Conservation (phyloP, 176 grass and related monocot genomes). For the Avena insularis region DNA sequence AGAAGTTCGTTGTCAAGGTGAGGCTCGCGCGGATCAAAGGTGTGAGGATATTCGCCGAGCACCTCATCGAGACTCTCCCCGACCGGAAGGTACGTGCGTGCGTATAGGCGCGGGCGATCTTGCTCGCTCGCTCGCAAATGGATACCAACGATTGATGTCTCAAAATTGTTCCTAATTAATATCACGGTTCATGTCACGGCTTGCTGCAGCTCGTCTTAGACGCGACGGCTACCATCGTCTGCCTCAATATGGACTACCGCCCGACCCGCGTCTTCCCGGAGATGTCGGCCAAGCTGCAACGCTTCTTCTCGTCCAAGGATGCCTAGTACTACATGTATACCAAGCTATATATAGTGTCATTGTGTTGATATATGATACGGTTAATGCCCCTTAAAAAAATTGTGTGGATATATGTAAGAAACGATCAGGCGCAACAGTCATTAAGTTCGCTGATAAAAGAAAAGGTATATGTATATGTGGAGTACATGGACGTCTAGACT, state of each 20-base stretch:
- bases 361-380: too few relatives aligned
- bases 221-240: neutral
- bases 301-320: neutral
- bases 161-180: neutral
- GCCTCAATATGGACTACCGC: neutral
- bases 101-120: too few relatives aligned
- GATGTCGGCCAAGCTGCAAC: neutral
- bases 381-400: too few relatives aligned
- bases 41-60: constrained; percentile 45
- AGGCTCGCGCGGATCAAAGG: constrained; percentile 50
- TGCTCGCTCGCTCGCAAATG: neutral
- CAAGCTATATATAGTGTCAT: too few relatives aligned
- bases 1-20: constrained; percentile 57
- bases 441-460: too few relatives aligned
- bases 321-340: neutral
- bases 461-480: too few relatives aligned
- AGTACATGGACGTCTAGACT: too few relatives aligned
- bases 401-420: too few relatives aligned
- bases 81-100: constrained; percentile 41
- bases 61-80: constrained; percentile 65
- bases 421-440: too few relatives aligned
- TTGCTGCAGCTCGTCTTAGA: neutral
- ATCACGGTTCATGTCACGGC: neutral
- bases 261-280: neutral
- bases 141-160: neutral